phyloP scores from a whole-genome alignment of 192 early-diverging fungal species.

The Umbelopsis vinacea region DNA sequence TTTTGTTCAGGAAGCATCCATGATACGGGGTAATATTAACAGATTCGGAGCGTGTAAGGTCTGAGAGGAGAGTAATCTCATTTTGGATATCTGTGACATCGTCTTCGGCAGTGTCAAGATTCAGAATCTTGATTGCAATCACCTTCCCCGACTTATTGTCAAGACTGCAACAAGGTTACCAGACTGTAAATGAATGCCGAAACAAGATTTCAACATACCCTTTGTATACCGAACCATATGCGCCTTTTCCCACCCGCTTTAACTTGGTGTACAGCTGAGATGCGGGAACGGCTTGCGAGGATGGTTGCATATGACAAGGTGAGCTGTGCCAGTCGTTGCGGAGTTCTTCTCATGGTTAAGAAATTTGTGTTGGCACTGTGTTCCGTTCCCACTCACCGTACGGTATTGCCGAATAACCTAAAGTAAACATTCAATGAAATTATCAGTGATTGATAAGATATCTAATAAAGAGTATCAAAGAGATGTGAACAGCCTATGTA shows the following conservation, averaged over 20 bases:
- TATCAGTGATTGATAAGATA: too few relatives aligned
- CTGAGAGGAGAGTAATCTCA: slow-evolving; percentile 90
- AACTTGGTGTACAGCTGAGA: slow-evolving; percentile 56
- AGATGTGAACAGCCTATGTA: too few relatives aligned
- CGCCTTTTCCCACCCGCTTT: slow-evolving; percentile 64
- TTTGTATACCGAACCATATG: slow-evolving; percentile 76
- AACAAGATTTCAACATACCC: slow-evolving; percentile 45
- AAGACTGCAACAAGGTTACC: slow-evolving; percentile 43
- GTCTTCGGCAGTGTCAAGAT: slow-evolving; percentile 96
- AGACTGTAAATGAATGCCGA: neutral
- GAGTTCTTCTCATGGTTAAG: neutral
- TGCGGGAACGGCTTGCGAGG: slow-evolving; percentile 27
- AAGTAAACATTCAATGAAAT: too few relatives aligned
- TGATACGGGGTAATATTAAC: slow-evolving; percentile 94
- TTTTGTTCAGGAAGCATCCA: slow-evolving; percentile 86
- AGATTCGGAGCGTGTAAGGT: slow-evolving; percentile 79
- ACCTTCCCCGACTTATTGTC: slow-evolving; percentile 77
- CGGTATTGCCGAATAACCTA: too few relatives aligned
- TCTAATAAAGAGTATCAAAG: too few relatives aligned
- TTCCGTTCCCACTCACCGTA: neutral
- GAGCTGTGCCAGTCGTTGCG: neutral
- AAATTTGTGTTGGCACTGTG: neutral
- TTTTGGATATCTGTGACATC: slow-evolving; percentile 94
- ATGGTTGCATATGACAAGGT: slow-evolving; percentile 15
- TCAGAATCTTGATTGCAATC: slow-evolving; percentile 97